phyloP scores from a whole-genome alignment of 2,329 filamentous ascomycete species.

The Monilinia laxa region DNA sequence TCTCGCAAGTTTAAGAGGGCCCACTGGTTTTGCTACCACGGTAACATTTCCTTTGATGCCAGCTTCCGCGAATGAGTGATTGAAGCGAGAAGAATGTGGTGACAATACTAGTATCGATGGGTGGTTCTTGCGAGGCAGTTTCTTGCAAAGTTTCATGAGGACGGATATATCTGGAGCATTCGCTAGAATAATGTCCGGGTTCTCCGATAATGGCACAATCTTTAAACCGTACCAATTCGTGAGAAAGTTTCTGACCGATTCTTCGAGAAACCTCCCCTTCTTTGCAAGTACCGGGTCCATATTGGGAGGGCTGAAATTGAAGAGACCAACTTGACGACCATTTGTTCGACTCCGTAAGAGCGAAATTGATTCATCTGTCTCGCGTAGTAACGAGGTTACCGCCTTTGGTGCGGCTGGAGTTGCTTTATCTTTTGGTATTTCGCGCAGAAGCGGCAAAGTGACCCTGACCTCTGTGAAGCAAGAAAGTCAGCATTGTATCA shows the following conservation, averaged over 20 bases:
- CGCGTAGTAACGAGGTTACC: conserved; percentile 27
- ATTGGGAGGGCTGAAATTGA: conserved; percentile 35
- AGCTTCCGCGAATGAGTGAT: conserved; percentile 26
- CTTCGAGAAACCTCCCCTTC: conserved; percentile 31
- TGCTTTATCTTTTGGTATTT: conserved; percentile 33
- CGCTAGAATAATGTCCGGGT: conserved; percentile 34
- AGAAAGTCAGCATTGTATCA: conserved; percentile 24
- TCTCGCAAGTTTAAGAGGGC: conserved; percentile 39
- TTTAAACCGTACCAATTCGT: conserved; percentile 39
- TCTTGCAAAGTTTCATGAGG: conserved; percentile 28
- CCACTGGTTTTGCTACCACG: conserved; percentile 39
- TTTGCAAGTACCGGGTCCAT: conserved; percentile 33
- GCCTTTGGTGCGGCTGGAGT: conserved; percentile 30
- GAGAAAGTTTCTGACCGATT: conserved; percentile 36
- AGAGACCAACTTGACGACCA: conserved; percentile 34
- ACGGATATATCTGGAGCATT: conserved; percentile 32
- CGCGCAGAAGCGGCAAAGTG: conserved; percentile 37
- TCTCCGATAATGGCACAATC: conserved; percentile 35
- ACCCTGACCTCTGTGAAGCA: conserved; percentile 36
- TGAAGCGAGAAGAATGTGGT: conserved; percentile 35
- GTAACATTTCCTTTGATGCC: conserved; percentile 33
- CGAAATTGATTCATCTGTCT: conserved; percentile 34
- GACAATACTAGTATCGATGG: conserved; percentile 36
- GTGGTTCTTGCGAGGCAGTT: conserved; percentile 23
- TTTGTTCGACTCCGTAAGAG: conserved; percentile 29